These are phyloP conservation scores for Termitomyces sp. DNA, from an alignment of 1,284 basidiomycete species.

Conservation along the genomic window DNA sequence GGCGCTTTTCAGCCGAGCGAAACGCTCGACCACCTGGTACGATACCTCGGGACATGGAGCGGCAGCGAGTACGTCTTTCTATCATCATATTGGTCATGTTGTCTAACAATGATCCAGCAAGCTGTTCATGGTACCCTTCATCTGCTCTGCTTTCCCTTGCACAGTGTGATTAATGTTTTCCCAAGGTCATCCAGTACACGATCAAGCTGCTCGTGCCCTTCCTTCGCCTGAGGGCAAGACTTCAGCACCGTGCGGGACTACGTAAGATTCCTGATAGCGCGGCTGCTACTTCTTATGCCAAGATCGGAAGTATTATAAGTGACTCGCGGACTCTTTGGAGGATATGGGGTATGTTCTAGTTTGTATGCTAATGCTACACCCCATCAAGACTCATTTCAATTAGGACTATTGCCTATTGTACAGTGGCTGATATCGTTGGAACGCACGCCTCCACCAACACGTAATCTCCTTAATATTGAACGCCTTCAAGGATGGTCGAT, in stretches of 20 bases:
- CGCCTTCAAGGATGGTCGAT: constrained; percentile 81
- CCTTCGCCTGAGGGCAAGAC: constrained; percentile 57
- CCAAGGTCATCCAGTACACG: constrained; percentile 64
- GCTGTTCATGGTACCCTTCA: constrained; percentile 59
- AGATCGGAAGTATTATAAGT: constrained; percentile 51
- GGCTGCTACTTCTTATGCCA: constrained; percentile 48
- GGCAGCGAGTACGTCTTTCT: constrained; percentile 65
- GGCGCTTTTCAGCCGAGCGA: constrained; percentile 51
- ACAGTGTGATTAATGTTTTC: background rate
- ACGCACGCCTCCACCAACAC: constrained; percentile 61
- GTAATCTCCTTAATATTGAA: constrained; percentile 68
- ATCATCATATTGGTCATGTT: constrained; percentile 5
- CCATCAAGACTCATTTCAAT: constrained; percentile 1
- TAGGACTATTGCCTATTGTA: constrained; percentile 71
- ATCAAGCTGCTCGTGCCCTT: constrained; percentile 65
- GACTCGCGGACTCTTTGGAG: constrained; percentile 71
- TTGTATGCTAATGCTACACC: background rate
- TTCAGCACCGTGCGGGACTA: constrained; percentile 60
- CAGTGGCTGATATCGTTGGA: constrained; percentile 76
- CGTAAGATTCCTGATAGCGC: constrained; percentile 46
- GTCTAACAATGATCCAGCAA: constrained; percentile 44
- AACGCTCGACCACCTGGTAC: constrained; percentile 62
- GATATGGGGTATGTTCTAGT: constrained; percentile 59
- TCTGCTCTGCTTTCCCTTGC: background rate
- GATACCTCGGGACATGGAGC: constrained; percentile 74